Evolutionary conservation across 805 yeast species (phyloP).

Genomic region (Yarrowia osloensis): DNA sequence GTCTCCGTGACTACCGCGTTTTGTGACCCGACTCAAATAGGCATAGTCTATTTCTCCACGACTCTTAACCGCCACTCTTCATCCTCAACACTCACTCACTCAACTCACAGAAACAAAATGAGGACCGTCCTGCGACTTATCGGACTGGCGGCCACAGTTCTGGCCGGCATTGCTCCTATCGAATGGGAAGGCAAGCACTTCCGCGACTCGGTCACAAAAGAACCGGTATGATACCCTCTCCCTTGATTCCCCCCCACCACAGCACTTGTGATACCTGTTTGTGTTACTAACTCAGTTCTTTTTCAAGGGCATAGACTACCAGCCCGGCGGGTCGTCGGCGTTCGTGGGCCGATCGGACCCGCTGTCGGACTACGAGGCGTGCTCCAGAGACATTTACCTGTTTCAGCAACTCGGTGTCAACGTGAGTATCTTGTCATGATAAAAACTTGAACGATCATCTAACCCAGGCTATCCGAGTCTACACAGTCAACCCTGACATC

Average conservation of each 20-base stretch:
- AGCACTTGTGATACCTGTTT: not conserved
- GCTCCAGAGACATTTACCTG: conserved; percentile 79
- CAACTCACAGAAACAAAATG: not conserved
- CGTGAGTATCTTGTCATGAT: conserved; percentile 21
- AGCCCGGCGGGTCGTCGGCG: conserved; percentile 90
- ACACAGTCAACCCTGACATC: conserved; percentile 72
- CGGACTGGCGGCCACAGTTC: conserved; percentile 15
- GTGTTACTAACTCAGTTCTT: conserved; percentile 29
- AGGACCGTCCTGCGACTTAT: conserved; percentile 8
- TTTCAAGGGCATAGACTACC: conserved; percentile 78
- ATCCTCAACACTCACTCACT: not conserved
- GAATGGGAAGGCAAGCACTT: conserved; percentile 28
- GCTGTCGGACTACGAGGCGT: conserved; percentile 65
- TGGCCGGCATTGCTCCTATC: conserved; percentile 28
- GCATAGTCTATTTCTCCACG: not conserved
- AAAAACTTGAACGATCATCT: not conserved
- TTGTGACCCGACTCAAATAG: not conserved
- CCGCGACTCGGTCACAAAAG: conserved; percentile 27
- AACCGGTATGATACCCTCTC: conserved; percentile 24
- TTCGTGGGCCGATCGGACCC: conserved; percentile 62
- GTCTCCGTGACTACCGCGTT: not conserved
- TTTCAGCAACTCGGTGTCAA: conserved; percentile 64
- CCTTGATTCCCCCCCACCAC: not conserved
- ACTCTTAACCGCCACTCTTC: not conserved
- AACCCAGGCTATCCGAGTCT: conserved; percentile 66